Conservation (phyloP, 768 basidiomycete species). For the Russula griseocarnosa region DNA sequence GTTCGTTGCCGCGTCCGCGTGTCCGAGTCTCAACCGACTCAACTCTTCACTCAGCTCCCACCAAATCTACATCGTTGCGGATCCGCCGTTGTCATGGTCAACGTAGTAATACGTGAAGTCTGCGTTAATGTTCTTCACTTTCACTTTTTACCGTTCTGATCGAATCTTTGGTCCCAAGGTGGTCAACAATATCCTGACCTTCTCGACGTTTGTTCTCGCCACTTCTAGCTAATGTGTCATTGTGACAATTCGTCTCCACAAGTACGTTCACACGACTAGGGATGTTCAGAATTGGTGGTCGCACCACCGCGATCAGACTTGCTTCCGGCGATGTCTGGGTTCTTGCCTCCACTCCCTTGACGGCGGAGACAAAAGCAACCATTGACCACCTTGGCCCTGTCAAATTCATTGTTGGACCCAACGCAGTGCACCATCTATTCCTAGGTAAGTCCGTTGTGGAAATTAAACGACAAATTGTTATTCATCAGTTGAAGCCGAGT, state of each 20-base stretch:
- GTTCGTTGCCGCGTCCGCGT: neutral
- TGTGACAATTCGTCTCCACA: neutral
- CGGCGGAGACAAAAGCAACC: constrained; percentile 57
- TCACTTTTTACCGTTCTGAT: neutral
- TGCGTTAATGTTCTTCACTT: neutral
- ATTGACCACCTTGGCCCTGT: constrained; percentile 65
- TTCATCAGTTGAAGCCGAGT: constrained; percentile 43
- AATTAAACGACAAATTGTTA: constrained; percentile 29
- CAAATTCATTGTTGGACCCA: constrained; percentile 59
- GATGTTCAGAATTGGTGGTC: constrained; percentile 71
- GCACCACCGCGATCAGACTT: constrained; percentile 77
- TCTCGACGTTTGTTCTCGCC: constrained; percentile 48
- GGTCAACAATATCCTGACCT: constrained; percentile 55
- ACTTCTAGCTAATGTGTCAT: neutral
- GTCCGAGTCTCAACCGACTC: no score
- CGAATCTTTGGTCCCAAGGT: constrained; percentile 28
- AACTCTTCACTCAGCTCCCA: no score
- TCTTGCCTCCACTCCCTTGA: constrained; percentile 74
- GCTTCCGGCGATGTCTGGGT: constrained; percentile 70
- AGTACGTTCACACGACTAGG: constrained; percentile 68
- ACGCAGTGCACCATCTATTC: constrained; percentile 57
- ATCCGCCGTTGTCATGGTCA: constrained; percentile 27
- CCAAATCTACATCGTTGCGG: neutral
- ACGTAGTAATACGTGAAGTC: constrained; percentile 44
- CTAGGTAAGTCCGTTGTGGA: constrained; percentile 40